Percentiles rank a stretch among this genome's conserved stretches.
Evolutionary conservation across 192 early-diverging fungal species (phyloP).

Genomic region (Rhizophagus prolifer): DNA sequence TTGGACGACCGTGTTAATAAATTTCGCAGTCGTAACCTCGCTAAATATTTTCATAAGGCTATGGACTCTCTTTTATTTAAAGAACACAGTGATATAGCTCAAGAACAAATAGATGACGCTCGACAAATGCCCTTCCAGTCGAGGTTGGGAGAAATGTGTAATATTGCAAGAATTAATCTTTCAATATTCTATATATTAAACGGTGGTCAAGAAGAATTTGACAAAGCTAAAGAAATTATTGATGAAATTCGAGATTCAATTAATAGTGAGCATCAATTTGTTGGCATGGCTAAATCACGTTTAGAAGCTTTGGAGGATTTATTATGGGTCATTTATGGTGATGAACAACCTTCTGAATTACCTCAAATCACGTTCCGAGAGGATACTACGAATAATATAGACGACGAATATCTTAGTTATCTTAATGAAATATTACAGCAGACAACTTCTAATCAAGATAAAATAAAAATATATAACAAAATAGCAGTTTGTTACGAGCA

Average conservation of each 20-base stretch:
- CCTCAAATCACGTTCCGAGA: neutral
- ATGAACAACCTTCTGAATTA: neutral
- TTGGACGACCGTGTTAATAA: neutral
- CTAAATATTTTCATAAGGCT: neutral
- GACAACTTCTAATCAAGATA: neutral
- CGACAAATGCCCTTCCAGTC: neutral
- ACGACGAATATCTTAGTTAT: neutral
- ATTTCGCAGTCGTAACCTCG: neutral
- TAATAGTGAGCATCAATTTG: neutral
- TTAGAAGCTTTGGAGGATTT: constrained; percentile 14
- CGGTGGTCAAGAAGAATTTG: neutral
- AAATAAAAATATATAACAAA: neutral
- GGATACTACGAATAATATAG: neutral
- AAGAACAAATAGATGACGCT: neutral
- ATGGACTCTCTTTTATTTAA: neutral
- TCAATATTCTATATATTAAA: constrained; percentile 1
- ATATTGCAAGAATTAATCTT: constrained; percentile 6
- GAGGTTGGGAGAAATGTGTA: neutral
- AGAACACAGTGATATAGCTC: neutral
- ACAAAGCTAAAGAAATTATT: neutral
- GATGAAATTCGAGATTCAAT: constrained; percentile 1
- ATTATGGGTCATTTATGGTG: constrained; percentile 2
- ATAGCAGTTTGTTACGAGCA: neutral
- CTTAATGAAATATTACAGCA: neutral
- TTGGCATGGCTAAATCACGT: neutral